Conservation (phyloP, 108 stramenopile species). For the Nitzschia sp. region DNA sequence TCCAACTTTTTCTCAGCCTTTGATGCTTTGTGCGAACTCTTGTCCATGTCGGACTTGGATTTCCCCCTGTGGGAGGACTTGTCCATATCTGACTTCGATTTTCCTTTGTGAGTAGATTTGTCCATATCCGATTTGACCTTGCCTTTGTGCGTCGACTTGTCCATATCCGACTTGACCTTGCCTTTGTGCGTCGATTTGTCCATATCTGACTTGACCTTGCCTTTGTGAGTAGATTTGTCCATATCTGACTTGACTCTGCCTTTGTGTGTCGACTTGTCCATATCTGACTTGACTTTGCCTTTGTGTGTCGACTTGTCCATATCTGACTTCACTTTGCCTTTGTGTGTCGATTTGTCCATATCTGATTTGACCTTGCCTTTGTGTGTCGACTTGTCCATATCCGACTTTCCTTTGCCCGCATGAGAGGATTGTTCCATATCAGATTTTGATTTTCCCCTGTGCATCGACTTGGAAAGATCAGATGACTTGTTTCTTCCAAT, state of each 20-base stretch:
- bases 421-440: not conserved
- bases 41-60: constrained; percentile 4
- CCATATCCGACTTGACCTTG: not conserved
- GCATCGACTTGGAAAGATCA: not conserved
- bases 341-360: constrained; percentile 3
- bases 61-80: not conserved
- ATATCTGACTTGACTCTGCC: not conserved
- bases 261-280: constrained; percentile 6
- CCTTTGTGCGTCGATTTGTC: not conserved
- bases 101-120: not conserved
- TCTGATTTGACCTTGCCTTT: not conserved
- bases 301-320: constrained; percentile 6
- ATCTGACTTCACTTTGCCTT: not conserved
- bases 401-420: not conserved
- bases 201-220: not conserved
- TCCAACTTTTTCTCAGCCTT: not conserved
- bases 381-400: constrained; percentile 12
- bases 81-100: not conserved
- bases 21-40: constrained; percentile 2
- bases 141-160: not conserved
- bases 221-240: not conserved
- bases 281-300: not conserved
- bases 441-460: not conserved
- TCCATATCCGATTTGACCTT: not conserved
- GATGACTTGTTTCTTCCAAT: not conserved